Base-by-base conservation (phyloP, 2,329 filamentous ascomycete species). In the Emmonsia crescens region DNA sequence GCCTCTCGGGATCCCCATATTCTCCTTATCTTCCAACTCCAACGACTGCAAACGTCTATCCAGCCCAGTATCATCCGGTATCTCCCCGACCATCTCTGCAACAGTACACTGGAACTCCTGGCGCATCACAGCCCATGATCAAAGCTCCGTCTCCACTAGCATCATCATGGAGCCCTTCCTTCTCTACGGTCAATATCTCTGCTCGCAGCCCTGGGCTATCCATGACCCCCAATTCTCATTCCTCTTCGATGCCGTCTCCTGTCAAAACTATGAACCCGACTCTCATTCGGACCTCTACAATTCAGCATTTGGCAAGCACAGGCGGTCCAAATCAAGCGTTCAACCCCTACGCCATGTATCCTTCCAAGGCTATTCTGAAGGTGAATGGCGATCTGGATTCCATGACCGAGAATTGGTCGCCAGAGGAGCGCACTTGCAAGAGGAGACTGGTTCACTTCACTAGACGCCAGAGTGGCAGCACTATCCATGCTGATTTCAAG, bases 401-500 rank as follows among this genome's bases (percentile, higher is more conserved):
- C 8, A 96, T 97, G 93, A 85, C 86, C 0, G 83, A 88, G 64
- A 83, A 86, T 64, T 99, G 94, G 94, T 87, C 85, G 0, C 76
- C 82, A 33, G 91, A 96, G 65, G 94, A 99, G 74, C 86, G 85
- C 76, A 83, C 87, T 44, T 85, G 85, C 60, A 88, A 89, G 69
- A 83, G 94, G 55, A 85, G 94, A 42, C 86, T 99, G 44, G 92
- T 99, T 21, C 85, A 92, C 68, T 99, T 99, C 78, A 87, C 83
- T 68, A 87, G 94, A 69, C 85, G 84, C 63, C 93, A 97, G 75
- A 82, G 81, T 40, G 91, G 91, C 33, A 92, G 88, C 71, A 90
- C 88, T 3, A 87, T 97, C 61, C 87, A 86, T 40, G 85, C 90
- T 16, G 87, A 82, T 16, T 97, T 97, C 77, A 85, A 87, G 57